Evolutionary conservation across 2,329 filamentous ascomycete genomes (phyloP), one percentile per base, ranked within the genome.

Genomic region (Sporothrix variecibatus): DNA sequence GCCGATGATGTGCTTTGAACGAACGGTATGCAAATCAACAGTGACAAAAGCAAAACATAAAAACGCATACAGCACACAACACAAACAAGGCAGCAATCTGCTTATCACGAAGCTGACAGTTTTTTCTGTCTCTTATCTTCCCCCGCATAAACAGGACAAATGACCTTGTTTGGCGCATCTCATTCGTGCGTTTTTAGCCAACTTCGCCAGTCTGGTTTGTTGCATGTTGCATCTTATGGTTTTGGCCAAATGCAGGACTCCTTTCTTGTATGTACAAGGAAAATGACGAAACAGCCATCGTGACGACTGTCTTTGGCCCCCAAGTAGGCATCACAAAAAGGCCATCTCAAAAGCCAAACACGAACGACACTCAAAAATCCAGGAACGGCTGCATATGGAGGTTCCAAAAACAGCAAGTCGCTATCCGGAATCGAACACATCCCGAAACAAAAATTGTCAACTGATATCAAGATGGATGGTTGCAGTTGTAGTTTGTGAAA

Each of bases 131-230:
- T 67, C 5, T 46, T 20, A 6, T 38, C n/a, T 17, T 67, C 7
- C 62, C 62, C 62, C 62, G 62, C 62, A 28, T 67, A 67, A 7
- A 46, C 4, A 5, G 28, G 28, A 56, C 67, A 28, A 70, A 26
- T 70, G 53, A 71, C 69, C 51, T 58, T 23, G 51, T 60, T 60
- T 71, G 69, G 12, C 34, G 69, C 53, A 60, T 71, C 38, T 58
- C n/a, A 43, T 71, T 53, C 38, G 51, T 71, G 46, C 67, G 3
- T 28, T 43, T 67, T 34, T 7, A 49, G 1, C 43, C 43, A 49
- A 20, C 43, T 15, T 49, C 17, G 23, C 34, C 15, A 43, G 51
- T n/a, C 15, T 60, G 34, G 31, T 60, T 60, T 43, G 49, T 40
- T 38, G 68, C 68, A 40, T 40, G 28, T 53, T 70, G 49, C 34